Evolutionary conservation across 306 rosid genomes (phyloP), one percentile per base, ranked within the genome.

Genomic region (Lagenaria siceraria): DNA sequence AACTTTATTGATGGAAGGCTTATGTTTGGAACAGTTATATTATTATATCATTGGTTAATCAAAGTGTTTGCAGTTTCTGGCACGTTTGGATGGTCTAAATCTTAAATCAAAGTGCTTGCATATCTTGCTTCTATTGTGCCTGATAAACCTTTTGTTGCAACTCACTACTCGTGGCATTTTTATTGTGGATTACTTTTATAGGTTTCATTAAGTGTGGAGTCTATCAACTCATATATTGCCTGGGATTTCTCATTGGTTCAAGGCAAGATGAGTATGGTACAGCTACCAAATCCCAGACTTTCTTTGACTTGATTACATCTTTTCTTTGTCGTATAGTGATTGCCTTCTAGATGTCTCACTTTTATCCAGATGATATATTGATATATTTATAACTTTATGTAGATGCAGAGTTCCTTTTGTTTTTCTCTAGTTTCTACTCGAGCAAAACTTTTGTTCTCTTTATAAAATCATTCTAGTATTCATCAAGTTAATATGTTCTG

Each of bases 211-310:
- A 63, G 90, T 8, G 97, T 95, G 88, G 99, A 95, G 74, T 55
- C 90, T 0, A 72, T 88, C 65, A 95, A 95, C 85, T 95, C 99
- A 0, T 95, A 92, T 70, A 92, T 95, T 81, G 99, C 99, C 10
- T 95, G 99, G 99, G 99, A 95, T 80, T 95, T 95, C 87, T 87
- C 96, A 7, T 73, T 95, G 80, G 86, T 90, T 63, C 99, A 95
- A 82, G 90, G 99, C 83, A 95, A 85, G 91, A 89, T 95, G 58
- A 87, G 83, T 80, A 74, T 92, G 99, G 99, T 95, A 91, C 85
- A 53, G 78, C 78, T 80, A 59, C 87, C 71, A 64, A 78, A 76
- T 68, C 22, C 68, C 59, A 12, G 59, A 61, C 31, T 65, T 22
- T 18, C 77, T 55, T 79, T 65, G 78, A 84, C 56, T 68, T 69